A percentile compares a stretch with the other conserved stretches of the same genome.
Conservation (phyloP, 345 rosid genomes). For the Capsella bursapastoris region DNA sequence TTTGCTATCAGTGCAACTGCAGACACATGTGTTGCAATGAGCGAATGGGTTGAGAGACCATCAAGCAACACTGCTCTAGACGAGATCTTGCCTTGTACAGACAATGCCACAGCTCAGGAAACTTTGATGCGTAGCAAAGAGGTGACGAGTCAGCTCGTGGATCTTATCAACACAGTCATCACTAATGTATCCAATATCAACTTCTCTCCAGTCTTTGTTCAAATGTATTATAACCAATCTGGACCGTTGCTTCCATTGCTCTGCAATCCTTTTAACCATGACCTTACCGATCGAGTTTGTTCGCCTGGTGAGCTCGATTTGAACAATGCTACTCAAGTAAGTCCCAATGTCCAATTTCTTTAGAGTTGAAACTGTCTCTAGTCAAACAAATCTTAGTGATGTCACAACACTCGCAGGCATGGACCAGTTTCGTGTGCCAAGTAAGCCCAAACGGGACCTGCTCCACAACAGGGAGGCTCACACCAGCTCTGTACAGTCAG, state of each 20-base stretch:
- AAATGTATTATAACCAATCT: conserved; percentile 87
- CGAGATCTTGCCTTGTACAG: conserved; percentile 84
- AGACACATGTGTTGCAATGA: conserved; percentile 91
- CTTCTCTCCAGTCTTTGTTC: conserved; percentile 78
- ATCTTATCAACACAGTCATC: conserved; percentile 81
- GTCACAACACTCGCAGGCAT: conserved; percentile 54
- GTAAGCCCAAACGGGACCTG: conserved; percentile 72
- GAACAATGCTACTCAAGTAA: conserved; percentile 84
- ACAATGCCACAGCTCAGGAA: conserved; percentile 78
- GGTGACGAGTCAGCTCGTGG: conserved; percentile 75
- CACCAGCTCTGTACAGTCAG: conserved; percentile 67
- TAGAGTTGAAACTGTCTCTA: neutral
- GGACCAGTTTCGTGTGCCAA: conserved; percentile 76
- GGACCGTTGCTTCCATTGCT: conserved; percentile 84
- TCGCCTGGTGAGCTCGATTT: conserved; percentile 71
- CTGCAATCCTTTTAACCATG: conserved; percentile 78
- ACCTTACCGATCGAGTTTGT: conserved; percentile 68
- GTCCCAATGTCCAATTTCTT: neutral
- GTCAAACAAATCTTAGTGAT: neutral
- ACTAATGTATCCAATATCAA: conserved; percentile 93
- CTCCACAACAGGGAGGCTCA: conserved; percentile 71
- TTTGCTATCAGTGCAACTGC: conserved; percentile 62
- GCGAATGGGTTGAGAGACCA: conserved; percentile 84
- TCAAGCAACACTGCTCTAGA: conserved; percentile 84
- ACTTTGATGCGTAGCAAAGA: conserved; percentile 69